Conservation (phyloP, 192 early-diverging fungal genomes). For the Linderina pennispora region DNA sequence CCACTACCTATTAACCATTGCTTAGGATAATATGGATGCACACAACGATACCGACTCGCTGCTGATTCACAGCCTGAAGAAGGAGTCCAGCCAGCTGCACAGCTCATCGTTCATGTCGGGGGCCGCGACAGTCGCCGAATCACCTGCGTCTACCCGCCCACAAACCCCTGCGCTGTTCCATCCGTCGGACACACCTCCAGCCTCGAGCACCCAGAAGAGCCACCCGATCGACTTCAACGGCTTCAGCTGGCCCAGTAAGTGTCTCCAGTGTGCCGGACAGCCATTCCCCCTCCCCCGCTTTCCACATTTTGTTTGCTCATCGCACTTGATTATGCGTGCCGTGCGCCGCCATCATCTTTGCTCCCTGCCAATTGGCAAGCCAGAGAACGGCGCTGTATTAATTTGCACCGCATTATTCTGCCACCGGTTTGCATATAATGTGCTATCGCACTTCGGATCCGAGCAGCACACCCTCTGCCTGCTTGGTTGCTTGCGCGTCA, state of each 20-base stretch:
- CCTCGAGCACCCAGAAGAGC: not conserved
- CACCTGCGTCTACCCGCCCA: constrained; percentile 25
- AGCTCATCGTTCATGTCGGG: constrained; percentile 1
- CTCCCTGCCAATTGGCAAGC: no score
- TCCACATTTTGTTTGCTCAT: not conserved
- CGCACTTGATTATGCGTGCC: no score
- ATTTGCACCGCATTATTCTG: no score
- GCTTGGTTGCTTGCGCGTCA: no score
- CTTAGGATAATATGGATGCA: no score
- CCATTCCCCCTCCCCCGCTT: not conserved
- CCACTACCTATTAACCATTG: no score
- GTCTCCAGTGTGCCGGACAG: not conserved
- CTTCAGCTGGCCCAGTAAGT: constrained; percentile 79
- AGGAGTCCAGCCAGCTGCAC: not conserved
- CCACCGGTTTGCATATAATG: no score
- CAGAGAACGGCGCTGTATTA: no score
- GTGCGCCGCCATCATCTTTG: no score
- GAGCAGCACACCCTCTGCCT: no score
- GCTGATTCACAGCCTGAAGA: not conserved
- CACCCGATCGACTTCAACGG: constrained; percentile 60
- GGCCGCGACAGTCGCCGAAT: constrained; percentile 15
- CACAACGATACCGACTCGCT: not conserved
- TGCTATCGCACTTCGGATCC: no score
- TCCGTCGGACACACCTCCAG: constrained; percentile 6
- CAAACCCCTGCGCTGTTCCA: constrained; percentile 41